Conservation (phyloP, 768 basidiomycete species). For the Fomitopsis pulvina region DNA sequence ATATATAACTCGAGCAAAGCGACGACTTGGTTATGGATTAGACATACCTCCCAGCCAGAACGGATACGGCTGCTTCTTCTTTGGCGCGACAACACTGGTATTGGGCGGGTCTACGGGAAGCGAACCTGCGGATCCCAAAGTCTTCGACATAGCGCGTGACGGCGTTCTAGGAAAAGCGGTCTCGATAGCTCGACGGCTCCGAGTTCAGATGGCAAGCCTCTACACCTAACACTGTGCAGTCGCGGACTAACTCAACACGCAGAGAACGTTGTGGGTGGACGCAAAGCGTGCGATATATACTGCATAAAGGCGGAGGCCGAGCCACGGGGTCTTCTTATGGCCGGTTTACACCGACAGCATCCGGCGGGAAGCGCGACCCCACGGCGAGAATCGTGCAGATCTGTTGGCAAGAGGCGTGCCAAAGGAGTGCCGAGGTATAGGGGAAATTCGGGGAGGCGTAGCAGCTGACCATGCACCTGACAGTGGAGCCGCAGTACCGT, state of each 20-base stretch:
- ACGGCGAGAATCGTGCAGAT: not conserved
- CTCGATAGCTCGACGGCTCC: too few relatives aligned
- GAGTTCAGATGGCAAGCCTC: not conserved
- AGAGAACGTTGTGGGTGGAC: not conserved
- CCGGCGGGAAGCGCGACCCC: not conserved
- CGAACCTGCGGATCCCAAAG: constrained; percentile 2
- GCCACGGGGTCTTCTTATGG: not conserved
- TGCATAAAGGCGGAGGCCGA: not conserved
- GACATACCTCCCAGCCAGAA: constrained; percentile 76
- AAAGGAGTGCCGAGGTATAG: not conserved
- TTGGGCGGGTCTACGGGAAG: constrained; percentile 1
- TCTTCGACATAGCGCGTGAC: constrained; percentile 4
- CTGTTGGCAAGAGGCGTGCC: not conserved
- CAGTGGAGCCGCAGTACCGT: not conserved
- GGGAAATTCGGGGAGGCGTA: not conserved
- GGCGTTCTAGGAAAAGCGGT: too few relatives aligned
- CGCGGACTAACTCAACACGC: not conserved
- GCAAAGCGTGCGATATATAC: not conserved
- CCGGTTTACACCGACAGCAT: not conserved
- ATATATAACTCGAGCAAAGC: not conserved
- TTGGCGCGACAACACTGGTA: constrained; percentile 3
- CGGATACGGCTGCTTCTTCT: constrained; percentile 76
- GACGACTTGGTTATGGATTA: not conserved
- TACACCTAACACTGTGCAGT: not conserved
- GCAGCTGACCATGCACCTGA: not conserved